Evolutionary conservation across 2,329 filamentous ascomycete genomes (phyloP), one percentile per base, ranked within the genome.

Genomic region (Arthrobotrys iridis): DNA sequence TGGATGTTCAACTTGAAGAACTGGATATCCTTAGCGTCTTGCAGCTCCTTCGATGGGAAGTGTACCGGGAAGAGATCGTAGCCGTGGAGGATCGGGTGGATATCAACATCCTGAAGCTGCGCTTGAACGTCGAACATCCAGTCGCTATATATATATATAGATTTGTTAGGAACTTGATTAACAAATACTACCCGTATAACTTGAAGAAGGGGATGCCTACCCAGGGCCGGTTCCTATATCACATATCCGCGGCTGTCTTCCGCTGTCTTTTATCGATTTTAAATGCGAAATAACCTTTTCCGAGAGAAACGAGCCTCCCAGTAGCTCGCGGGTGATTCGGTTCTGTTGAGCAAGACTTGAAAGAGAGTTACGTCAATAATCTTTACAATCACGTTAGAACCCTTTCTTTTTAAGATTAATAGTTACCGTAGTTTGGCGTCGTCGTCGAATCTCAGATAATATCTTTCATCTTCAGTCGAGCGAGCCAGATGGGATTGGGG

Each of bases 1-100:
- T 67, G 63, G 40, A 67, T 67, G 50, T 67, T 50, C n/a, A 67
- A 48, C 37, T 58, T 20, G 4, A 18, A 58, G 22, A 67, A 67
- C 1, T 30, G 33, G 20, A 59, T 4, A 30, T 67, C 50, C 4
- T 26, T 55, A 0, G 18, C 26, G 3, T 58, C 41, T 40, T 50
- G 50, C 13, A 58, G 18, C 8, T 59, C 63, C 35, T 48, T 26
- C 13, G 40, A 7, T 30, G 50, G 63, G 41, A 67, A 67, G 24
- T 58, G 52, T 7, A 48, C n/a, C 10, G 63, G 50, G 28, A 67
- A 67, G 4, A 67, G 40, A 30, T 67, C 63, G n/a, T 67, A 67
- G 20, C 63, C 63, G 28, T 67, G 33, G 7, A 67, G 18, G 1
- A 58, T 30, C 10, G 63, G 37, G n/a, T 59, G 15, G 5, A 67